Evolutionary conservation across 208 protist species (phyloP).

Genomic region (Crithidia brevicula): DNA sequence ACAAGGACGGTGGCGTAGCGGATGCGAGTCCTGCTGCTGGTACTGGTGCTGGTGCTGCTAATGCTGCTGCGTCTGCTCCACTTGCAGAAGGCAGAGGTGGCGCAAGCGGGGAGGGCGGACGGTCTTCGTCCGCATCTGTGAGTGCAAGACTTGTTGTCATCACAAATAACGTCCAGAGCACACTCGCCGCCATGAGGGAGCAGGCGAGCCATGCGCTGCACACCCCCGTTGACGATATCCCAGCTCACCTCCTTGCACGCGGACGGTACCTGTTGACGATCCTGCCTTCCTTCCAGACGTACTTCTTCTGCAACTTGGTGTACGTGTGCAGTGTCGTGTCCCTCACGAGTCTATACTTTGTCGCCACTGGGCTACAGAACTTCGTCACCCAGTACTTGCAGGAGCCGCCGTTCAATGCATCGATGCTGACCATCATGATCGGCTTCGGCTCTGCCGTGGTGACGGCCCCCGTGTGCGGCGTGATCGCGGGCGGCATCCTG

Average conservation of each 20-base stretch:
- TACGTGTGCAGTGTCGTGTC: conserved; percentile 79
- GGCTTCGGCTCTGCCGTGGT: conserved; percentile 83
- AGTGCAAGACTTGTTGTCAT: background rate
- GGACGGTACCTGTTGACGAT: background rate
- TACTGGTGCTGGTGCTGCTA: background rate
- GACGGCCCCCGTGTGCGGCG: conserved; percentile 83
- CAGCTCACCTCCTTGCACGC: background rate
- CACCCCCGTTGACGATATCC: background rate
- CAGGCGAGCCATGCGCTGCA: background rate
- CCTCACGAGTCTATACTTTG: conserved; percentile 92
- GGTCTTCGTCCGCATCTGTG: background rate
- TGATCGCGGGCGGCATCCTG: conserved; percentile 82
- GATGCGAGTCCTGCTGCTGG: background rate
- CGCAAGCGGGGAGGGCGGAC: background rate
- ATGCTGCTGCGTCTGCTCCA: background rate
- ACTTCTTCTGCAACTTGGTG: conserved; percentile 60
- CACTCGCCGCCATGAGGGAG: too few species aligned
- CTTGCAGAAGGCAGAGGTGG: background rate
- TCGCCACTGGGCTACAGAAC: conserved; percentile 90
- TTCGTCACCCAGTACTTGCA: conserved; percentile 93
- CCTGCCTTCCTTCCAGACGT: conserved; percentile 7
- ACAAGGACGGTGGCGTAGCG: background rate
- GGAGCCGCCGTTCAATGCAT: conserved; percentile 76
- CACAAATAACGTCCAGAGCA: background rate
- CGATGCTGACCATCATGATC: conserved; percentile 80